Base-by-base conservation (phyloP, 371 early-diverging fungal genomes). In the Edhazardia aedis region DNA sequence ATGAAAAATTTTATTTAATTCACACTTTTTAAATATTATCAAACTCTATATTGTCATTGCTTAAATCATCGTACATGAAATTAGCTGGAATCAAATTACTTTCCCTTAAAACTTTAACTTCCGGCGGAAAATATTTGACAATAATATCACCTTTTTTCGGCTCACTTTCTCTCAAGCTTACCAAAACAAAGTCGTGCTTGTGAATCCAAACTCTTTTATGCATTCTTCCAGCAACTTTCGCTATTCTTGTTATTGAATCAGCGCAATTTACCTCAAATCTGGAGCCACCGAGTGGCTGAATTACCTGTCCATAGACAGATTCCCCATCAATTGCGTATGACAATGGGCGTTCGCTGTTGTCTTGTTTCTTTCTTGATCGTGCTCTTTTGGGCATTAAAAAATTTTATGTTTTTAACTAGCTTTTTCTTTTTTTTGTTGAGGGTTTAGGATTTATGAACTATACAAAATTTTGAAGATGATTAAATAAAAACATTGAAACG, bases 191-290 rank as follows among this genome's bases (percentile, higher is more conserved):
- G 67, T 94, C 94, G 56, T 91, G 90, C 54, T 78, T 80, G 65
- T 81, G 80, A 68, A 96, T 88, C 91, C 88, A 80, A 57, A 84
- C 85, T 78, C 87, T 85, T 76, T 90, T 94, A 65, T 88, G 79
- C 80, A 93, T 80, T 65, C 83, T 85, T 53, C 98, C 98, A 58
- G 95, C 82, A 72, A 94, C 85, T 60, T 85, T 86, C 53, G 85
- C 92, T 66, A 85, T 70, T 46, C 93, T 79, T 71, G 80, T 85
- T 29, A 77, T 76, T 47, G 87, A 86, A 72, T 93, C 93, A 59
- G 83, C 80, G 72, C 94, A 86, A 58, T 80, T 79, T 23, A 84
- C 84, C 65, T 86, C 85, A 43, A 94, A 76, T 70, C 89, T 83
- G 53, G 88, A 88, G 71, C 87, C 86, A 52, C 98, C 98, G 55